These are phyloP conservation scores for Penicillium silybi DNA, from an alignment of 495 filamentous ascomycete species.

Conservation along the genomic window DNA sequence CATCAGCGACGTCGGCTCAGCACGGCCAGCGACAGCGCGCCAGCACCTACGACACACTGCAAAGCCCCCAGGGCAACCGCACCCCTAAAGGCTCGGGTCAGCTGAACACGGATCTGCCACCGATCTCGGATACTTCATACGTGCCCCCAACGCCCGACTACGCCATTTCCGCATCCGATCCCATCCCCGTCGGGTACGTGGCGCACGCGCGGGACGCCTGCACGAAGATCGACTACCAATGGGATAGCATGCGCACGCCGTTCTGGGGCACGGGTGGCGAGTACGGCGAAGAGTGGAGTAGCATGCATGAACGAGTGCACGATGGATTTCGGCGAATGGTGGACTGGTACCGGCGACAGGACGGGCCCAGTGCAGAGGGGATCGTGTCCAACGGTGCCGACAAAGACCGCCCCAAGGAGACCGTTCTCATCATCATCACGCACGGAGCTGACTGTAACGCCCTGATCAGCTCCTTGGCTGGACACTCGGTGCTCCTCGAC, in stretches of 20 bases:
- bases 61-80: conserved; percentile 14
- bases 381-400: conserved; percentile 39
- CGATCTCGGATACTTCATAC: conserved; percentile 47
- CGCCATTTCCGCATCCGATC: conserved; percentile 71
- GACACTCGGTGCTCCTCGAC: conserved; percentile 83
- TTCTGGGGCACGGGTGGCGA: conserved; percentile 85
- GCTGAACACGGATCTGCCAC: conserved; percentile 32
- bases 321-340: conserved; percentile 72
- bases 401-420: conserved; percentile 62
- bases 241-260: conserved; percentile 82
- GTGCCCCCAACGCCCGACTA: conserved; percentile 74
- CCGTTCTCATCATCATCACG: conserved; percentile 86
- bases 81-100: conserved; percentile 17
- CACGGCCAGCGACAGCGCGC: conserved; percentile 28
- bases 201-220: conserved; percentile 90
- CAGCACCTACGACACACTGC: conserved; percentile 27
- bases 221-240: conserved; percentile 81
- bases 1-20: not conserved
- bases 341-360: conserved; percentile 65
- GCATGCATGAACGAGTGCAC: conserved; percentile 87
- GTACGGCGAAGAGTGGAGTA: conserved; percentile 90
- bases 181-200: conserved; percentile 84
- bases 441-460: conserved; percentile 99
- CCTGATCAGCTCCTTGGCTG: conserved; percentile 82
- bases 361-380: conserved; percentile 37